A percentile compares a stretch with the other conserved stretches of the same genome.
These are phyloP conservation scores for Synchytrium microbalum DNA, from an alignment of 371 early-diverging fungal species.

Conservation along the genomic window DNA sequence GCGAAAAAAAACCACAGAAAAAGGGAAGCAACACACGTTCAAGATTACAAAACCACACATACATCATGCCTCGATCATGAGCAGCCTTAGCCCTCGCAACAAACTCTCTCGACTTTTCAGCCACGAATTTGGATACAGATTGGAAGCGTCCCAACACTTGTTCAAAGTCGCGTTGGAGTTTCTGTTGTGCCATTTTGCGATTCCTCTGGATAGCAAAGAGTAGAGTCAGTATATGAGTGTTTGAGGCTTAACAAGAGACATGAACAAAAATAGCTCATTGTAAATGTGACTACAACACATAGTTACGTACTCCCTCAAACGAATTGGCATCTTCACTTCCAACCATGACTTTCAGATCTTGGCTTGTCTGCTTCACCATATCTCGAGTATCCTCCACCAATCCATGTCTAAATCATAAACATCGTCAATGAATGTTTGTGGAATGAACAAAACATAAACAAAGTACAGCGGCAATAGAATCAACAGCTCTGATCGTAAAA, in stretches of 20 bases:
- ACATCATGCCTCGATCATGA: conserved; percentile 25
- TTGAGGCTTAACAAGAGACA: neutral
- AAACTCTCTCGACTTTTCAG: conserved; percentile 78
- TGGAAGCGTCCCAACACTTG: conserved; percentile 84
- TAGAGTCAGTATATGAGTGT: neutral
- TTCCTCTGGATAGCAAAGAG: conserved; percentile 40
- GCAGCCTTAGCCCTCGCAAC: conserved; percentile 63
- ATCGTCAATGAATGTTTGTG: conserved; percentile 2
- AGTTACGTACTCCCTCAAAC: conserved; percentile 19
- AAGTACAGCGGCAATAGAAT: neutral
- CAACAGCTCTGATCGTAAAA: no score
- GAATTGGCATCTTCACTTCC: conserved; percentile 10
- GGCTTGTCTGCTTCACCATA: conserved; percentile 68
- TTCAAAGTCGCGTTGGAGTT: conserved; percentile 89
- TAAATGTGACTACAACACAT: neutral
- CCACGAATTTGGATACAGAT: conserved; percentile 67
- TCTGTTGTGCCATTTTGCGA: conserved; percentile 67
- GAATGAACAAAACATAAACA: conserved; percentile 3
- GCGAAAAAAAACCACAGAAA: neutral
- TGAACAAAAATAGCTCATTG: neutral
- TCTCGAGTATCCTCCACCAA: conserved; percentile 73
- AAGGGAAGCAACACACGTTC: neutral
- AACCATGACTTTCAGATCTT: conserved; percentile 54
- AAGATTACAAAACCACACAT: neutral
- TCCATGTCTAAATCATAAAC: conserved; percentile 50